Conservation (phyloP, 768 basidiomycete species). For the Boletus tomentosulus region DNA sequence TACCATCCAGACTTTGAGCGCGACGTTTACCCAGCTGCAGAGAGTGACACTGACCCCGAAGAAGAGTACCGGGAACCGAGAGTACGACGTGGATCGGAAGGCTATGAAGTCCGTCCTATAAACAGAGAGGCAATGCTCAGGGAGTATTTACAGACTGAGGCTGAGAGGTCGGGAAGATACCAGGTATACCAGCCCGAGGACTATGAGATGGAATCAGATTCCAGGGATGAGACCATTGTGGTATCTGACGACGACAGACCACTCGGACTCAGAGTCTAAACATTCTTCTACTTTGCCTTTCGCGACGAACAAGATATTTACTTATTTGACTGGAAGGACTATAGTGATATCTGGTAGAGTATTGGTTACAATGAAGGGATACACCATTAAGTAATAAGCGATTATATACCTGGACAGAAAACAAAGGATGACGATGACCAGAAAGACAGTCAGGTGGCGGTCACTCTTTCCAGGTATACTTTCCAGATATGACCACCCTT, state of each 20-base stretch:
- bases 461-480: slow-evolving; percentile 53
- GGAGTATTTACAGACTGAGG: slow-evolving; percentile 50
- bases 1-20: slow-evolving; percentile 70
- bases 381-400: slow-evolving; percentile 32
- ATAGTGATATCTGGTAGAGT: slow-evolving; percentile 20
- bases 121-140: slow-evolving; percentile 62
- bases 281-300: neutral
- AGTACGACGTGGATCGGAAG: slow-evolving; percentile 75
- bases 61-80: slow-evolving; percentile 32
- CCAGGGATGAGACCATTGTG: neutral
- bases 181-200: slow-evolving; percentile 61
- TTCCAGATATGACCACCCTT: slow-evolving; percentile 68
- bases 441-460: slow-evolving; percentile 16
- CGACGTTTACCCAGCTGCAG: slow-evolving; percentile 22
- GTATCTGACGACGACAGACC: slow-evolving; percentile 22
- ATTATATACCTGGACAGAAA: slow-evolving; percentile 20
- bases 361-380: slow-evolving; percentile 23
- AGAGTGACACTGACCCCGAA: slow-evolving; percentile 25
- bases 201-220: slow-evolving; percentile 32
- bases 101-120: slow-evolving; percentile 65
- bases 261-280: slow-evolving; percentile 17
- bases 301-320: neutral
- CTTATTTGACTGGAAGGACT: slow-evolving; percentile 14
- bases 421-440: slow-evolving; percentile 4
- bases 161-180: slow-evolving; percentile 59